Base-by-base conservation (phyloP, 2,329 filamentous ascomycete species). In the Orbilia javanica region DNA sequence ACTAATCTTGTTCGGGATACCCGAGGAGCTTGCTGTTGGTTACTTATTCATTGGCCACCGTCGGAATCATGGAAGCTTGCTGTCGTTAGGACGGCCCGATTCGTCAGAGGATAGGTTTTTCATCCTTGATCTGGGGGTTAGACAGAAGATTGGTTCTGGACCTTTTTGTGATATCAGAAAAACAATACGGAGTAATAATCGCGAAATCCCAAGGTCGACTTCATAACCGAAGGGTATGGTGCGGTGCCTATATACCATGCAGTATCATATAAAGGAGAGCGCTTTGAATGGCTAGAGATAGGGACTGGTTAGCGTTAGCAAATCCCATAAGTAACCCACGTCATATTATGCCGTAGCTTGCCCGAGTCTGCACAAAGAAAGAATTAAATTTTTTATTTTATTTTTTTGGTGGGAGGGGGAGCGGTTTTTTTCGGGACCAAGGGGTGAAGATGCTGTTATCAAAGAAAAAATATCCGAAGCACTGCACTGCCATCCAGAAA, bases 1-100 rank as follows among this genome's bases (percentile, higher is more conserved):
- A 73, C 69, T 53, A 65, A 48, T 36, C 69, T 73, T 13, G 42
- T 73, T 66, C 60, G 10, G 50, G 69, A 27, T 48, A 65, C 39
- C 69, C 57, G 57, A 65, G 27, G 20, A 52, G 34, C 46, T 53
- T 50, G 46, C 22, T n/a, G n/a, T n/a, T 44, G 4, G 13, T 8
- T 44, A 18, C 4, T 2, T 20, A 22, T 36, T 27, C 11, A 67
- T 55, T 67, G 48, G 46, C 64, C 48, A 67, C 31, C 18, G 20
- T 42, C 64, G 64, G 48, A 55, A 67, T 67, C 34, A 60, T 42
- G 55, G 55, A 60, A 15, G 52, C 18, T n/a, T 10, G 55, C 55
- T 60, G 7, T 44, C 11, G n/a, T 4, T 18, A 1, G n/a, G 20
- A 20, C 42, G 20, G 42, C 20, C 18, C 8, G n/a, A 44, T 44